Conservation (phyloP, 202 grass and related monocot species). For the Schoenoplectus tabernaemontani region DNA sequence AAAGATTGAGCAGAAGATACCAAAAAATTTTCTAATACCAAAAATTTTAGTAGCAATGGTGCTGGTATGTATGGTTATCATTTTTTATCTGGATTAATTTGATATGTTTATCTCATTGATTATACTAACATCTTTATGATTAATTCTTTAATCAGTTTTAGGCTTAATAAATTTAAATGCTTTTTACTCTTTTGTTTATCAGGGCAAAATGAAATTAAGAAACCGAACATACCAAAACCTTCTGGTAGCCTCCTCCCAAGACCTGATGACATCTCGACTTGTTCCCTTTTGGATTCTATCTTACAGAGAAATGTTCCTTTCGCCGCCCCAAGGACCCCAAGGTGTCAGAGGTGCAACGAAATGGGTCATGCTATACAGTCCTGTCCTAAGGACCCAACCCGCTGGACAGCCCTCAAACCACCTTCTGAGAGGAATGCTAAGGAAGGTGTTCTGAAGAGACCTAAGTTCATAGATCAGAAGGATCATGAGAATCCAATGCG, state of each 20-base stretch:
- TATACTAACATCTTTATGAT: neutral
- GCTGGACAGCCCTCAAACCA: conserved; percentile 44
- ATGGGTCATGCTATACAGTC: conserved; percentile 51
- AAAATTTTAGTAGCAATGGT: neutral
- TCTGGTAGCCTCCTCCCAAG: conserved; percentile 21
- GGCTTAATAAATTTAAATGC: neutral
- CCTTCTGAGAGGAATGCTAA: conserved; percentile 41
- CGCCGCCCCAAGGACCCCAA: conserved; percentile 19
- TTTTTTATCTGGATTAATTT: neutral
- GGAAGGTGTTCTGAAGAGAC: conserved; percentile 35
- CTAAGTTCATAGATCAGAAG: conserved; percentile 26
- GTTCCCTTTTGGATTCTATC: conserved; percentile 37
- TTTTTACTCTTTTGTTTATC: conserved; percentile 23
- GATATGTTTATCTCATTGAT: neutral
- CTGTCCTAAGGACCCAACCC: conserved; percentile 44
- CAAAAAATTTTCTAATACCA: no score
- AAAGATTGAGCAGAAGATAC: neutral
- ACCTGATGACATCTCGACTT: conserved; percentile 32
- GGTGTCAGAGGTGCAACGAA: conserved; percentile 69
- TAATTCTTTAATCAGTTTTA: neutral
- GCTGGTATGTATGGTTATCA: neutral
- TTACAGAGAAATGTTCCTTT: conserved; percentile 32
- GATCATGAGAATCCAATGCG: conserved; percentile 25
- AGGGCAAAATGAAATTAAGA: conserved; percentile 56
- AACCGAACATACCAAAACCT: conserved; percentile 29